Percentiles rank a stretch among this genome's conserved stretches.
Conservation (phyloP, 306 rosid genomes). For the Comarum palustre region DNA sequence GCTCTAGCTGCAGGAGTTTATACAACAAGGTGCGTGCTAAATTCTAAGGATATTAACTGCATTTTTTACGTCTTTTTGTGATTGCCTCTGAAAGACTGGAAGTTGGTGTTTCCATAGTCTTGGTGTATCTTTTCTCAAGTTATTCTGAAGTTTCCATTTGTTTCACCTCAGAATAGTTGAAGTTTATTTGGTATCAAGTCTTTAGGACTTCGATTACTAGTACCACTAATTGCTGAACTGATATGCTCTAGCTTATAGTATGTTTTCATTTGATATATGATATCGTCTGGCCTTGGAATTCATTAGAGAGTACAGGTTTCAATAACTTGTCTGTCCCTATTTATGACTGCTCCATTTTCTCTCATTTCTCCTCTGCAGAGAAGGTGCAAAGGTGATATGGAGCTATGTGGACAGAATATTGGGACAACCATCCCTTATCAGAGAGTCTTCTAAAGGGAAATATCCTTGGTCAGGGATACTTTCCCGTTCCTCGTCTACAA, state of each 20-base stretch:
- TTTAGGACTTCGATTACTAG: not conserved
- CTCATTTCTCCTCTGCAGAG: conserved; percentile 51
- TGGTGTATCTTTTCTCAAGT: not conserved
- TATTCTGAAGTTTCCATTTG: not conserved
- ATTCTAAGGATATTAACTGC: not conserved
- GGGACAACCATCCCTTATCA: conserved; percentile 93
- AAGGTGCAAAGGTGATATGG: conserved; percentile 98
- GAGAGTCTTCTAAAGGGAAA: conserved; percentile 93
- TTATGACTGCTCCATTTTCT: not conserved
- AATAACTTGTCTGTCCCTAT: conserved; percentile 1
- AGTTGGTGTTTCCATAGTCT: not conserved
- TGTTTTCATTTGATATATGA: not conserved
- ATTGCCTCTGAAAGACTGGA: conserved; percentile 2
- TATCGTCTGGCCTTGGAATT: not conserved
- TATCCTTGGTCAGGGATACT: conserved; percentile 90
- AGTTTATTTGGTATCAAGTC: not conserved
- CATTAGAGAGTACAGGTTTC: conserved; percentile 11
- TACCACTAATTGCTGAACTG: not conserved
- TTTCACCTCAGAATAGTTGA: not conserved
- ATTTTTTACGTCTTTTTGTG: not conserved
- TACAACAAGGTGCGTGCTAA: conserved; percentile 70
- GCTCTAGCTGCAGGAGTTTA: conserved; percentile 96
- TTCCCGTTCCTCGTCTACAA: conserved; percentile 50
- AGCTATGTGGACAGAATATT: conserved; percentile 95
- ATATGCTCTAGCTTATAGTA: not conserved